Evolutionary conservation across 257 asterid species (phyloP).

Genomic region (Galeopsis tetrahit): DNA sequence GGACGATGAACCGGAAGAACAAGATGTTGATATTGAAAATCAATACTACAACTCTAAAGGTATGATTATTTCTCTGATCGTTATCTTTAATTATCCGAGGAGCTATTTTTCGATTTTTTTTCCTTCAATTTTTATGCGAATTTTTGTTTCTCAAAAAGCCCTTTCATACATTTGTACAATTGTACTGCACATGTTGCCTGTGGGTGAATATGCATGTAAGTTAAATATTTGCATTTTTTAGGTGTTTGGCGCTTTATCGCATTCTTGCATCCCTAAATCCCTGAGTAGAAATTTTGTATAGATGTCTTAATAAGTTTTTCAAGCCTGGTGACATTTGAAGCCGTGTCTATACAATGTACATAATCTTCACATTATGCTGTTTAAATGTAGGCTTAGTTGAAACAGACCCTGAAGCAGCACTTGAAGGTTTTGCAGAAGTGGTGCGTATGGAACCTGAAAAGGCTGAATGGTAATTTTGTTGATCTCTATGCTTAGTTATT

Average conservation of each 20-base stretch:
- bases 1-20: slow-evolving; percentile 96
- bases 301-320: neutral
- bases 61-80: slow-evolving; percentile 25
- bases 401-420: slow-evolving; percentile 93
- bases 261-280: neutral
- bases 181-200: slow-evolving; percentile 12
- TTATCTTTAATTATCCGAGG: neutral
- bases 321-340: slow-evolving; percentile 21
- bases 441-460: slow-evolving; percentile 95
- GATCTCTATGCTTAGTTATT: neutral
- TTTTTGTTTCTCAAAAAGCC: neutral
- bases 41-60: slow-evolving; percentile 99
- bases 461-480: slow-evolving; percentile 78
- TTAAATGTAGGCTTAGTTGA: slow-evolving; percentile 73
- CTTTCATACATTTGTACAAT: neutral
- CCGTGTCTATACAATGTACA: neutral
- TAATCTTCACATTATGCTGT: slow-evolving; percentile 21
- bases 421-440: slow-evolving; percentile 89
- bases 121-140: slow-evolving; percentile 9
- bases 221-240: slow-evolving; percentile 8
- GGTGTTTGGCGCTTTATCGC: neutral
- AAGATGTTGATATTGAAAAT: slow-evolving; percentile 95
- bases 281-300: slow-evolving; percentile 1
- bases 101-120: neutral
- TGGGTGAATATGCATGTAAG: slow-evolving; percentile 1